A percentile compares a stretch with the other conserved stretches of the same genome.
phyloP scores from a whole-genome alignment of 2,329 filamentous ascomycete genomes.

The Colletotrichum sp. region DNA sequence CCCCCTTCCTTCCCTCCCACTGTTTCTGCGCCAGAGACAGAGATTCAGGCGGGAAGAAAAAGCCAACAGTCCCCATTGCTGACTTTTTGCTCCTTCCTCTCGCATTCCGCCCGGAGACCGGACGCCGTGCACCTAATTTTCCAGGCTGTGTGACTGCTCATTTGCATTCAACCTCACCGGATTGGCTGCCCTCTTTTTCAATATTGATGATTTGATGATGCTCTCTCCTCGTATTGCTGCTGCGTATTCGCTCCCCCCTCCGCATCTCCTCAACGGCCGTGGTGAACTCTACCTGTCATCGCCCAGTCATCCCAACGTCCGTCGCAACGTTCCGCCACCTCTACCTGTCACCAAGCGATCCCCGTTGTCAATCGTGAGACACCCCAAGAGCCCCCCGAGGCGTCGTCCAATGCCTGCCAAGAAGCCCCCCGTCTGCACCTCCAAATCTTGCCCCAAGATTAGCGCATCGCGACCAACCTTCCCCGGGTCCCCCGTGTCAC shows the following conservation, averaged over 20 bases:
- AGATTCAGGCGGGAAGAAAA: neutral
- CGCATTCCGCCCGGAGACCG: neutral
- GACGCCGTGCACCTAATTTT: neutral
- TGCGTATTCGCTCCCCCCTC: neutral
- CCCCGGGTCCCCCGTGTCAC: neutral
- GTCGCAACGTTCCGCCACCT: neutral
- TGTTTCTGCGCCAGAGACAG: neutral
- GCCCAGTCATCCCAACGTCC: neutral
- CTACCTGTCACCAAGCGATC: neutral
- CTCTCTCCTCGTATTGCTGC: neutral
- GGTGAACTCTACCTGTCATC: neutral
- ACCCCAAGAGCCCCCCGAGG: neutral
- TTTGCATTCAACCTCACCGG: neutral
- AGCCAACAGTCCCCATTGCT: neutral
- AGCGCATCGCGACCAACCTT: neutral
- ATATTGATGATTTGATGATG: neutral
- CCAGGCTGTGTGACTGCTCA: neutral
- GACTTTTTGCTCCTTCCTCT: neutral
- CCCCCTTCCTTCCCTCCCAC: neutral
- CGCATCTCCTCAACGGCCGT: neutral
- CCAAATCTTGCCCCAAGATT: neutral
- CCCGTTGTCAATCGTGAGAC: neutral
- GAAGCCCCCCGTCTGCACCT: neutral
- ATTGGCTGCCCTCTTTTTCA: neutral
- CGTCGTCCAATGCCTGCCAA: neutral